phyloP scores from a whole-genome alignment of 371 early-diverging fungal genomes.

The Mucor circinelloides region DNA sequence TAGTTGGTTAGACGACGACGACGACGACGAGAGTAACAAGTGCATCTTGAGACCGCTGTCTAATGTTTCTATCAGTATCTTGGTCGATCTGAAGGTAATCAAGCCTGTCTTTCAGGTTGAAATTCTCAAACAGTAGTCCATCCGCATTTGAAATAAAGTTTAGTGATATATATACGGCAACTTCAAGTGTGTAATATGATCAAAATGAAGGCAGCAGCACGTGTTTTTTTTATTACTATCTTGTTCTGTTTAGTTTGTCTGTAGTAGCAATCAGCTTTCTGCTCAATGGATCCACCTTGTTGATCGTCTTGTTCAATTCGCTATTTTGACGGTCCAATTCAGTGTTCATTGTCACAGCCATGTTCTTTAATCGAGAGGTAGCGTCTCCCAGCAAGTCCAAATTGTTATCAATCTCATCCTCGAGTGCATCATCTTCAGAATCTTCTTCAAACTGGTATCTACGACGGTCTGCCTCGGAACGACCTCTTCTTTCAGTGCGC shows the following conservation, averaged over 20 bases:
- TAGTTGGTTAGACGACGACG: background rate
- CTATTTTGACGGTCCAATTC: slow-evolving; percentile 77
- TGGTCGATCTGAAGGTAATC: slow-evolving; percentile 30
- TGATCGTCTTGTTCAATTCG: slow-evolving; percentile 29
- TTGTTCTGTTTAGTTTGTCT: slow-evolving; percentile 49
- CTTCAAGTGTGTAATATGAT: background rate
- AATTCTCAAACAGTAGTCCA: slow-evolving; percentile 30
- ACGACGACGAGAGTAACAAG: background rate
- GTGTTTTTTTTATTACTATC: slow-evolving; percentile 12
- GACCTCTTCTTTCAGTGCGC: slow-evolving; percentile 49
- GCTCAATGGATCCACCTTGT: slow-evolving; percentile 49
- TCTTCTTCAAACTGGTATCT: slow-evolving; percentile 69
- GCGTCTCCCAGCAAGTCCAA: slow-evolving; percentile 68
- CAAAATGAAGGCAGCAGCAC: background rate
- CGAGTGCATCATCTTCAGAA: slow-evolving; percentile 69
- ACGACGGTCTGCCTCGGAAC: slow-evolving; percentile 60
- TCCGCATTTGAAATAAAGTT: background rate
- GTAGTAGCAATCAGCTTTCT: slow-evolving; percentile 46
- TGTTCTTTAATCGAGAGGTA: slow-evolving; percentile 69
- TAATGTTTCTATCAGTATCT: slow-evolving; percentile 10
- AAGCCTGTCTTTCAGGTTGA: slow-evolving; percentile 29
- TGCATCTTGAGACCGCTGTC: slow-evolving; percentile 11
- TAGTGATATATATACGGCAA: background rate
- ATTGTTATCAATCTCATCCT: slow-evolving; percentile 82
- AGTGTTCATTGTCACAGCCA: slow-evolving; percentile 72